Base-by-base conservation (phyloP, 2,329 filamentous ascomycete genomes). In the Claviceps maximensis region DNA sequence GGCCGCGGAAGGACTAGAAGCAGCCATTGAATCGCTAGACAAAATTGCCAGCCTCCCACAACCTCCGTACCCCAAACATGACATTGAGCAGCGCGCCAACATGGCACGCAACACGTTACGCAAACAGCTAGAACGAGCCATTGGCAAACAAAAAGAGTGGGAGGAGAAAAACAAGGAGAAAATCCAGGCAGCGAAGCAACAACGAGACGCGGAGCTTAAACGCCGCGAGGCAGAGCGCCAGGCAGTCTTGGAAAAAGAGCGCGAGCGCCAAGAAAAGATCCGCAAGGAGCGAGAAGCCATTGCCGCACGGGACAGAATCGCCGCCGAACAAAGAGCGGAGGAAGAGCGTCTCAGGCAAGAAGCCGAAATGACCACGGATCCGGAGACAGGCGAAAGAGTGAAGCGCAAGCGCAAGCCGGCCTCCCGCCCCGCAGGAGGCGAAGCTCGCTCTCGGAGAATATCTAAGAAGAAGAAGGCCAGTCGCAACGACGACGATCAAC, bases 21-120 rank as follows among this genome's bases (percentile, higher is more conserved):
- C 86, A 57, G 91, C 93, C 15, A 95, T 97, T 59, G 82, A 85
- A 58, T 74, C 79, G 6, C 70, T 85, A 0, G 81, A 84, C 57
- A 78, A 78, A 57, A 83, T 84, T 58, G 80, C 82, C 3, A 70
- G 74, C 33, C 74, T 80, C 55, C 78, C 80, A 1, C 74, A 80
- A 54, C 80, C 93, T 4, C 94, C 93, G 0, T 98, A 96, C 68
- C 93, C 91, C 7, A 85, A 88, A 61, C 79, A 86, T 55, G 89
- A 96, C 60, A 81, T 98, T 38, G 91, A 97, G 67, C 88, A 94
- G 69, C 89, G 94, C 64, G 91, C 93, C 45, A 95, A 88, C 74
- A 98, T 98, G 93, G 90, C 89, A 58, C 84, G 86, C 56, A 95
- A 96, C 66, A 98, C 94, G 1, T 88, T 95, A 71, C 85, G 87